Base-by-base conservation (phyloP, 208 protist species). In the Acanthamoeba royreba region DNA sequence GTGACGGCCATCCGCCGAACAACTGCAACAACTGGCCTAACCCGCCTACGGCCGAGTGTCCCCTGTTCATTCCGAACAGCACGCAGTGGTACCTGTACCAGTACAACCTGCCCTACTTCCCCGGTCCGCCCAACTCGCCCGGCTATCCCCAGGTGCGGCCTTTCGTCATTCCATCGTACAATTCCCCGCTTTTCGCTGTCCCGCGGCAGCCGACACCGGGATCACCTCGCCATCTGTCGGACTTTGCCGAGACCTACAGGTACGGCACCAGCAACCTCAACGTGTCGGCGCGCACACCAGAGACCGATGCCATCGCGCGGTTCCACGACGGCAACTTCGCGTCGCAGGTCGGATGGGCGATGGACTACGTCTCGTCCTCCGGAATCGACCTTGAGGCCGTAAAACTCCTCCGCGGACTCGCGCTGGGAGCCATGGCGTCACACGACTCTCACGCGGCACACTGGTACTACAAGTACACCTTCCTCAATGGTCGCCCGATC, bases 21-120 rank as follows among this genome's bases (percentile, higher is more conserved):
- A 79, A 79, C 66, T 79, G 66, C 66, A 79, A 79, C 66, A 79
- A 79, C 66, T 79, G 66, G 66, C 66, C 66, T 40, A 79, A 47
- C 66, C 66, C 66, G 8, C n/a, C 66, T 5, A 79, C 66, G 38
- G 66, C 66, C 0, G 9, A 19, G 11, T 79, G 66, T 40, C 38
- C 66, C 35, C 25, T 38, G n/a, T 79, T 40, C 13, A 40, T 79
- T 15, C 35, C 38, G 38, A 79, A 79, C 66, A 79, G 66, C 66
- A 79, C 66, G 19, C 11, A 38, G n/a, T 79, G 66, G 66, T 79
- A 79, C 66, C 5, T n/a, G 38, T 79, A 79, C 66, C 38, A 42
- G 66, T 79, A 79, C 66, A 8, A 46, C 38, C 38, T 46, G 66
- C 38, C 66, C 66, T 77, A 77, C 66, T 79, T 79, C 38, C 66